phyloP scores from a whole-genome alignment of 2,329 filamentous ascomycete species.

The Dactylellina cionopaga region DNA sequence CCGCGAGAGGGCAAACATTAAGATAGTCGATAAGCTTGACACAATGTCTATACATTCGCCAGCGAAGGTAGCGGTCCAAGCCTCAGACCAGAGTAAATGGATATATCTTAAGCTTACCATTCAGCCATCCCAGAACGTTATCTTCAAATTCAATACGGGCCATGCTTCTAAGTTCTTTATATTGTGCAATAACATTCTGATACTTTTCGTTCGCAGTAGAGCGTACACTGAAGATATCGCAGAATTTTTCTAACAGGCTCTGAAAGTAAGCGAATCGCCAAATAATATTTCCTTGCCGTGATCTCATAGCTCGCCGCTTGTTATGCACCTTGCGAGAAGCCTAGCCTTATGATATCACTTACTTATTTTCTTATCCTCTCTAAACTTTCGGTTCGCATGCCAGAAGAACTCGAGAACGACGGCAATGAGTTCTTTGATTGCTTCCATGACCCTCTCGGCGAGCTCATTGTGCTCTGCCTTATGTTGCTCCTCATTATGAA shows the following conservation, averaged over 20 bases:
- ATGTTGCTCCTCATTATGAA: background rate
- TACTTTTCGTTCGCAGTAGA: slow-evolving; percentile 29
- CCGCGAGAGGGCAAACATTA: background rate
- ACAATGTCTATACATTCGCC: too few relatives aligned
- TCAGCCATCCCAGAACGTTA: slow-evolving; percentile 22
- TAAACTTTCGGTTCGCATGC: slow-evolving; percentile 32
- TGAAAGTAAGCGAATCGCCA: background rate
- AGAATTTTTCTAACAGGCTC: slow-evolving; percentile 7
- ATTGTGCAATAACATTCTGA: slow-evolving; percentile 10
- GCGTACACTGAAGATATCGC: slow-evolving; percentile 7
- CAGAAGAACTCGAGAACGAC: slow-evolving; percentile 41
- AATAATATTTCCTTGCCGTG: too few relatives aligned
- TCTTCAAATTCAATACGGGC: slow-evolving; percentile 29
- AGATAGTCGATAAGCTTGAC: too few relatives aligned
- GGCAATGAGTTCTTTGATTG: slow-evolving; percentile 29
- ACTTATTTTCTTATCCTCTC: slow-evolving; percentile 45
- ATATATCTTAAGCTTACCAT: slow-evolving; percentile 6
- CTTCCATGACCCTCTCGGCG: slow-evolving; percentile 25
- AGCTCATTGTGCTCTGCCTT: background rate
- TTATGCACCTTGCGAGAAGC: too few relatives aligned
- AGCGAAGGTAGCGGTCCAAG: too few relatives aligned
- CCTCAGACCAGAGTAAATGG: too few relatives aligned
- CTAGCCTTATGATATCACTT: background rate
- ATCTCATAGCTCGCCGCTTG: too few relatives aligned
- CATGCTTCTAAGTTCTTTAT: slow-evolving; percentile 24